Base-by-base conservation (phyloP, 2,329 filamentous ascomycete genomes). In the Aspergillus tubingensis region DNA sequence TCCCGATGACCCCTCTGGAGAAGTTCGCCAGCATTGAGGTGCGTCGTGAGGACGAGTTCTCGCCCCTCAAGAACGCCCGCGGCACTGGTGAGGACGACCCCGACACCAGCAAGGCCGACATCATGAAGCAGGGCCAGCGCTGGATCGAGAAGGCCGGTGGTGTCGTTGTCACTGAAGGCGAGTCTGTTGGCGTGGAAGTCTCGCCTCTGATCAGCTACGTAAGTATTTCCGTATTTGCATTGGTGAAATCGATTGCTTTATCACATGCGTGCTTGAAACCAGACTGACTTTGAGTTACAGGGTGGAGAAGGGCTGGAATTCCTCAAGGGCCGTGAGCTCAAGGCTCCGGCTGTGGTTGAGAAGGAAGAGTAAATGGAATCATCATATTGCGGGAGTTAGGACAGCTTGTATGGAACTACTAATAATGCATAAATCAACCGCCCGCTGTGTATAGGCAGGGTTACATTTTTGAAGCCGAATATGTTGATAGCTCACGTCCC, bases 21-120 rank as follows among this genome's bases (percentile, higher is more conserved):
- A 92, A 96, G 80, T 99, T 99, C 73, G 95, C 93, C 23, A 96
- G 89, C 78, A 89, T 98, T 81, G 95, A 99, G 80, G 95, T 99
- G 55, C 91, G 88, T 77, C 91, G 95, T 63, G 93, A 97, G 81
- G 95, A 99, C 69, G 95, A 99, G 80, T 99, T 99, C 82, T 97
- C 92, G 27, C 95, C 95, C 4, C 82, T 99, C 67, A 99, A 99
- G 88, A 99, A 99, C 74, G 87, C 86, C 10, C 85, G 83, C 64
- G 91, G 92, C 57, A 92, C 91, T 43, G 91, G 91, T 32, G 91
- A 96, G 80, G 95, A 99, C 74, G 92, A 97, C 76, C 91, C 92
- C 10, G 92, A 96, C 68, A 99, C 95, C 54, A 96, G 92, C 83
- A 91, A 89, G 80, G 83, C 82, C 66, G 92, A 98, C 75, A 96